Conservation (phyloP, 164 flowering plant genomes). For the Malania oleifera region DNA sequence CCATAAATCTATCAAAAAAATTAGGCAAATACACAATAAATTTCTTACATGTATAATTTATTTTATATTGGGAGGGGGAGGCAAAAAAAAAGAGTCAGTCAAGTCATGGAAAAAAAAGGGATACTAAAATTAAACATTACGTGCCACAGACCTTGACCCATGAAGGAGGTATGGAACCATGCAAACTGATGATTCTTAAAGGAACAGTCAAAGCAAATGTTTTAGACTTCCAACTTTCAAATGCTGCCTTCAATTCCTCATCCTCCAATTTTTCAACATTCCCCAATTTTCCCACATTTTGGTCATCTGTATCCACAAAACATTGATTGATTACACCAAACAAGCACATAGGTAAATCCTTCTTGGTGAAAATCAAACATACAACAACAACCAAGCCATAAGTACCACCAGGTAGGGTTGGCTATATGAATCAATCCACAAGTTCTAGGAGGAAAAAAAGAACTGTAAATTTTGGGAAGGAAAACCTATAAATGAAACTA, state of each 20-base stretch:
- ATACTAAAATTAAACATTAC: too few species aligned
- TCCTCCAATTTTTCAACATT: conserved; percentile 27
- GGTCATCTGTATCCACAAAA: conserved; percentile 15
- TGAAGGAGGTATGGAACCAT: conserved; percentile 70
- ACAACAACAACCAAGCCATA: conserved; percentile 4
- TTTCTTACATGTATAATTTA: too few species aligned
- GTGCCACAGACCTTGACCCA: conserved; percentile 44
- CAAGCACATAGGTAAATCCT: not conserved
- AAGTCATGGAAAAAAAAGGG: too few species aligned
- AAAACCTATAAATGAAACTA: too few species aligned
- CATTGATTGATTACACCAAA: not conserved
- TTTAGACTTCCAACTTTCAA: conserved; percentile 74
- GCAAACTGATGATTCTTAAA: conserved; percentile 61
- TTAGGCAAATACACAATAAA: too few species aligned
- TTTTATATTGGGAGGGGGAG: too few species aligned
- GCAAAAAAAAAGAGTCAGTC: too few species aligned
- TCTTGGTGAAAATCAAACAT: not conserved
- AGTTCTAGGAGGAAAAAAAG: too few species aligned
- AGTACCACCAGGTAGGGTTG: not conserved
- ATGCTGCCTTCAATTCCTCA: conserved; percentile 45
- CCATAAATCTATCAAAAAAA: too few species aligned
- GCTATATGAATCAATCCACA: too few species aligned
- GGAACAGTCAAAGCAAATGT: conserved; percentile 75
- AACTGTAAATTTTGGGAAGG: too few species aligned
- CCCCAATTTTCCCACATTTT: conserved; percentile 11